These are phyloP conservation scores for Penicillium daleae DNA, from an alignment of 495 filamentous ascomycete genomes.

Conservation along the genomic window DNA sequence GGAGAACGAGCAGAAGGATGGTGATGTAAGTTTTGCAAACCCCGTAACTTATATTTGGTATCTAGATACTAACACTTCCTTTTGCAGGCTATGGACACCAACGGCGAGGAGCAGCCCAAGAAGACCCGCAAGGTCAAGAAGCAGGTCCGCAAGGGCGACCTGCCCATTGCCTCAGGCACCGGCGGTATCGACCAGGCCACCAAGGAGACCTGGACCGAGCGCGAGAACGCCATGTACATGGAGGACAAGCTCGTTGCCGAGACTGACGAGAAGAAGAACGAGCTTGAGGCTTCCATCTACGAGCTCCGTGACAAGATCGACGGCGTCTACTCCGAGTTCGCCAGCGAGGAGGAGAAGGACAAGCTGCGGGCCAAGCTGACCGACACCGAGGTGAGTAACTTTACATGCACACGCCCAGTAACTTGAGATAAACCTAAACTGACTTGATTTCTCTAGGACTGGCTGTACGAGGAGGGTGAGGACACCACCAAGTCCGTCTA, in stretches of 20 bases:
- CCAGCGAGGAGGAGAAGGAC: constrained; percentile 89
- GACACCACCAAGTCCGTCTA: constrained; percentile 94
- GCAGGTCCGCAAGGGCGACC: constrained; percentile 96
- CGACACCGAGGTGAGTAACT: constrained; percentile 74
- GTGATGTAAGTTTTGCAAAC: constrained; percentile 64
- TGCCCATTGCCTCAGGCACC: constrained; percentile 84
- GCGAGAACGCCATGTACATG: constrained; percentile 89
- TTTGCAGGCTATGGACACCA: constrained; percentile 90
- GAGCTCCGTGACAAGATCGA: constrained; percentile 93
- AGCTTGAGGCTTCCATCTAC: constrained; percentile 96
- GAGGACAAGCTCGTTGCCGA: constrained; percentile 98
- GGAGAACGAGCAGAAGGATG: constrained; percentile 63
- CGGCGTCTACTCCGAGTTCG: constrained; percentile 84
- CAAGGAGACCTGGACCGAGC: constrained; percentile 72
- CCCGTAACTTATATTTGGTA: not conserved
- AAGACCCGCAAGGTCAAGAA: constrained; percentile 99
- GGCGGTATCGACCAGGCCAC: constrained; percentile 69
- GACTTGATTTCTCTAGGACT: constrained; percentile 64
- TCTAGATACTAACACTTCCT: not conserved
- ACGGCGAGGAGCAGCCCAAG: constrained; percentile 74
- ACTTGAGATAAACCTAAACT: constrained; percentile 18
- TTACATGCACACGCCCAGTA: not conserved
- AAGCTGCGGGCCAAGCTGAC: constrained; percentile 81
- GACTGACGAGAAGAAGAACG: constrained; percentile 99
- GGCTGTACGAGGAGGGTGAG: constrained; percentile 97